Base-by-base conservation (phyloP, 2,329 filamentous ascomycete species). In the Claviceps pusilla region DNA sequence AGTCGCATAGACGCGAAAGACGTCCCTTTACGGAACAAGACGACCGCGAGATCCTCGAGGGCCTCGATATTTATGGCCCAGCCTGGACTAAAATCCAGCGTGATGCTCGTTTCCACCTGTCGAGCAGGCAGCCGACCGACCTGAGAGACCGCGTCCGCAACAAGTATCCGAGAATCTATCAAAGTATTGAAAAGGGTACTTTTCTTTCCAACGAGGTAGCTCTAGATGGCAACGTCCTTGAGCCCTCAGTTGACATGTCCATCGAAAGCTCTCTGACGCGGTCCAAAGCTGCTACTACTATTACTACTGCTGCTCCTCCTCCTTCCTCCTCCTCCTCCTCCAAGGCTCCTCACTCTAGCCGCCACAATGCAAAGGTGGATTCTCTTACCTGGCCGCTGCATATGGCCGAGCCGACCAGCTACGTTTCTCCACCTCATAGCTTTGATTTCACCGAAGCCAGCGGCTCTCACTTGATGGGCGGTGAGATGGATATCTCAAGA, bases 21-120 rank as follows among this genome's bases (percentile, higher is more conserved):
- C 72, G 77, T 3, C 76, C 78, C 0, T 85, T 84, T 58, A 80
- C 79, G 0, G 77, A 80, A 33, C 73, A 80, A 58, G 82, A 85
- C 56, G 82, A 85, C 60, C 69, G 69, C 35, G 77, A 82, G 58
- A 84, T 84, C 48, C 68, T 83, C 1, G 71, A 78, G 56, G 82
- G 82, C 0, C 75, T 83, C 42, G 69, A 79, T 43, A 62, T 73
- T 4, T 82, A 83, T 61, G 81, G 81, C 0, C 78, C 80, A 9
- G 75, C 79, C 9, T 84, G 82, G 81, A 82, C 80, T 52, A 79
- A 77, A 63, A 84, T 84, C 24, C 80, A 82, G 62, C 73, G 79
- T 41, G 80, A 84, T 56, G 66, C 75, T 14, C 71, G 71, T 33
- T 82, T 80, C 64, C 71, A 79, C 56, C 68, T 84, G n/a, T 73